A percentile compares a stretch with the other conserved stretches of the same genome.
Evolutionary conservation across 2,329 filamentous ascomycete genomes (phyloP).

Genomic region (Cryphonectria parasitica): DNA sequence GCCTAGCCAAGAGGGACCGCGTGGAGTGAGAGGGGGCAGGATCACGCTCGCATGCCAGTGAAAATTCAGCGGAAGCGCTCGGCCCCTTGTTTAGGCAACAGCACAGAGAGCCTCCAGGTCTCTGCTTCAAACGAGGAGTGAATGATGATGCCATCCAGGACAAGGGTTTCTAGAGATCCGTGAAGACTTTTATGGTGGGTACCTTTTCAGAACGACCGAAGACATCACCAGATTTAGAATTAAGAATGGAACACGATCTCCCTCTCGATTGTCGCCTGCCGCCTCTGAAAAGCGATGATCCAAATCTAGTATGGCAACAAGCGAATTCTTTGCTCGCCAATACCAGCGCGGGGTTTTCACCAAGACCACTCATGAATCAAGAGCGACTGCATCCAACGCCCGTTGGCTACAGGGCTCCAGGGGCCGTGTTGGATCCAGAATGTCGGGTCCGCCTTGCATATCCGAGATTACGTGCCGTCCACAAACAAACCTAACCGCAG

Average conservation of each 20-base stretch:
- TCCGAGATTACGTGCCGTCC: slow-evolving; percentile 25
- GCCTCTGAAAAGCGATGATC: slow-evolving; percentile 5
- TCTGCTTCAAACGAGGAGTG: neutral
- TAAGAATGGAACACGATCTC: neutral
- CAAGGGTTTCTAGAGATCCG: neutral
- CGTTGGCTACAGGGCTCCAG: slow-evolving; percentile 16
- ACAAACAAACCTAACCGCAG: slow-evolving; percentile 28
- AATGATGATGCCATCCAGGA: neutral
- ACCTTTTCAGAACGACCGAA: neutral
- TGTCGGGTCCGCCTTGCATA: slow-evolving; percentile 25
- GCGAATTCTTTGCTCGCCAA: neutral
- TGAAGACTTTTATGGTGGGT: neutral
- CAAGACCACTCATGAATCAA: neutral
- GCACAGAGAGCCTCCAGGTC: neutral
- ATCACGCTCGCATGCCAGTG: neutral
- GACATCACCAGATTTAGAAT: neutral
- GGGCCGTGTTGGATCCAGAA: slow-evolving; percentile 8
- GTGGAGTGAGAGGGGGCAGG: neutral
- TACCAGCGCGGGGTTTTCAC: neutral
- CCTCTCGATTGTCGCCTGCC: neutral
- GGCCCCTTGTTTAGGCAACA: neutral
- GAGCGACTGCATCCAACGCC: slow-evolving; percentile 17
- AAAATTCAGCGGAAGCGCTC: neutral
- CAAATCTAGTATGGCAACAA: neutral
- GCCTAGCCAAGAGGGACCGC: neutral